A percentile compares a stretch with the other conserved stretches of the same genome.
These are phyloP conservation scores for Aspergillus chevalieri DNA, from an alignment of 2,329 filamentous ascomycete genomes.

Conservation along the genomic window DNA sequence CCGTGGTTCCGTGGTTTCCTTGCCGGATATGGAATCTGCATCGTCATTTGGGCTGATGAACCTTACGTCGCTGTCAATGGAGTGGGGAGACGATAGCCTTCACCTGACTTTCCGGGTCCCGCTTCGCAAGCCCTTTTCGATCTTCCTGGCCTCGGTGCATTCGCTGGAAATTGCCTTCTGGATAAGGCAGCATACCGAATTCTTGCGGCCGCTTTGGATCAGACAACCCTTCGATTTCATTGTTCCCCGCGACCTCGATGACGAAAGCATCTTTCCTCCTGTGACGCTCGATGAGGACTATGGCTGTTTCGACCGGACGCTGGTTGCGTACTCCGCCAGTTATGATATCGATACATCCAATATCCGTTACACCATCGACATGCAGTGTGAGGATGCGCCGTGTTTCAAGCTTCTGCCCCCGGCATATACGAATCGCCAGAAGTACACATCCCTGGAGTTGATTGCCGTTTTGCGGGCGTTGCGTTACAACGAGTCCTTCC, in stretches of 20 bases:
- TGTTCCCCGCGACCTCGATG: slow-evolving; percentile 52
- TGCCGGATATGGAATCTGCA: slow-evolving; percentile 46
- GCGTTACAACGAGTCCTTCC: slow-evolving; percentile 65
- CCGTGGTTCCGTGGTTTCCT: slow-evolving; percentile 49
- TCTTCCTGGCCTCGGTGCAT: slow-evolving; percentile 59
- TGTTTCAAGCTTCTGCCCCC: slow-evolving; percentile 60
- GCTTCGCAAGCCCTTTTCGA: slow-evolving; percentile 47
- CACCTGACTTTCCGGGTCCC: slow-evolving; percentile 60
- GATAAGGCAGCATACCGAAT: slow-evolving; percentile 56
- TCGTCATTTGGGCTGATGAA: slow-evolving; percentile 59
- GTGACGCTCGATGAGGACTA: slow-evolving; percentile 52
- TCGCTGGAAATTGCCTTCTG: slow-evolving; percentile 60
- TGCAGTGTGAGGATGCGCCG: slow-evolving; percentile 60
- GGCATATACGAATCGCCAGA: slow-evolving; percentile 40
- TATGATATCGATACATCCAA: slow-evolving; percentile 63
- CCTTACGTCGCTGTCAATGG: slow-evolving; percentile 54
- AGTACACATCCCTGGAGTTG: slow-evolving; percentile 58
- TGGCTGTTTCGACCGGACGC: slow-evolving; percentile 59
- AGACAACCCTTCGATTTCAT: slow-evolving; percentile 57
- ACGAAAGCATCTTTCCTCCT: slow-evolving; percentile 43
- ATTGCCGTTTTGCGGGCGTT: slow-evolving; percentile 63
- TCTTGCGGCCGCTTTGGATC: slow-evolving; percentile 60
- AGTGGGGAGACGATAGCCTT: slow-evolving; percentile 59
- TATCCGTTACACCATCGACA: slow-evolving; percentile 58
- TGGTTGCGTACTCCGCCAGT: slow-evolving; percentile 63